A percentile compares a stretch with the other conserved stretches of the same genome.
phyloP scores from a whole-genome alignment of 140 eudicot genomes.

The Anethum foeniculum region DNA sequence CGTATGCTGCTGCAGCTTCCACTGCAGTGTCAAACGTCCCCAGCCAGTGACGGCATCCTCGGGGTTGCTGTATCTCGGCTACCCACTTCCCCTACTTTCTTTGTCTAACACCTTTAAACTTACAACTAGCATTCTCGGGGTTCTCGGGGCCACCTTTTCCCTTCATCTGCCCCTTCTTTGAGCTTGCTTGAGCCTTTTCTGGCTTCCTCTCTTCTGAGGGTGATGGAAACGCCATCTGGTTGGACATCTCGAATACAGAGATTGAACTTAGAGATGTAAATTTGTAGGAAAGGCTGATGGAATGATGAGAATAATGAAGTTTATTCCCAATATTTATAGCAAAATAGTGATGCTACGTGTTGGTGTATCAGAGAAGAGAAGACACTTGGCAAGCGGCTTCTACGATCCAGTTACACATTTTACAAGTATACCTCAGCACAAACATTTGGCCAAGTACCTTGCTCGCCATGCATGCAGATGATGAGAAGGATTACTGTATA shows the following conservation, averaged over 20 bases:
- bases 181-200: neutral
- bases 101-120: neutral
- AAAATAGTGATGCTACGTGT: neutral
- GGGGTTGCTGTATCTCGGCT: neutral
- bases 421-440: too few relatives aligned
- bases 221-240: neutral
- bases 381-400: neutral
- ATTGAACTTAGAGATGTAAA: neutral
- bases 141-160: neutral
- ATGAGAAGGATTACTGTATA: too few relatives aligned
- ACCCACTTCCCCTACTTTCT: neutral
- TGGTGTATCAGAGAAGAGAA: neutral
- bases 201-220: neutral
- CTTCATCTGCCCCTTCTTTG: neutral
- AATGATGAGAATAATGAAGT: neutral
- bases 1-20: neutral
- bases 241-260: neutral
- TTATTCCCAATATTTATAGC: neutral
- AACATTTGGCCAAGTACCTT: too few relatives aligned
- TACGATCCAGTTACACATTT: neutral
- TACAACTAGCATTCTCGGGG: neutral
- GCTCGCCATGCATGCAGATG: neutral
- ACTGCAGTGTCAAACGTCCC: neutral
- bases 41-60: neutral
- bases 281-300: neutral